These are phyloP conservation scores for Crucibulum laeve DNA, from an alignment of 768 basidiomycete genomes.

Conservation along the genomic window DNA sequence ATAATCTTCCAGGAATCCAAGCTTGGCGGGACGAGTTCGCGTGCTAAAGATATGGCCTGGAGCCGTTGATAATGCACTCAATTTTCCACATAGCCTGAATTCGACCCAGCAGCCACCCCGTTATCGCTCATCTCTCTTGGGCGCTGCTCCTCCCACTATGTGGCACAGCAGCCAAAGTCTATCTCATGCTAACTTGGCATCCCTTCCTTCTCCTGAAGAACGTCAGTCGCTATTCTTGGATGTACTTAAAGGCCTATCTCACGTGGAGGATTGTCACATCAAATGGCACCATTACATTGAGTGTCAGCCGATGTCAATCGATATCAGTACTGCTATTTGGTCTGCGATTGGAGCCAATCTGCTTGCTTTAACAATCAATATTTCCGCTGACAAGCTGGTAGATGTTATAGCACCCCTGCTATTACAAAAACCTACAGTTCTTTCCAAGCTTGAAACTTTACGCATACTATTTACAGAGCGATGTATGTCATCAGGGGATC, in stretches of 20 bases:
- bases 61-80: conserved; percentile 18
- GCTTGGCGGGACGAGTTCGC: conserved; percentile 15
- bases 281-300: conserved; percentile 15
- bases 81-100: conserved; percentile 5
- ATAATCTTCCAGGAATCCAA: conserved; percentile 8
- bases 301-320: conserved; percentile 14
- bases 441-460: background rate
- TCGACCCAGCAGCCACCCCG: background rate
- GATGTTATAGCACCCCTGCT: conserved; percentile 7
- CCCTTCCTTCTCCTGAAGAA: conserved; percentile 10
- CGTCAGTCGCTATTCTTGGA: conserved; percentile 11
- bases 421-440: background rate
- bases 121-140: background rate
- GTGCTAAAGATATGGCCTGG: conserved; percentile 21
- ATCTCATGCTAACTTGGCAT: background rate
- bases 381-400: conserved; percentile 13
- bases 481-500: no score
- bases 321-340: conserved; percentile 11
- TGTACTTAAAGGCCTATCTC: conserved; percentile 9
- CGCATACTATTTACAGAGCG: background rate
- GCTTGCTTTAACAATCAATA: conserved; percentile 13
- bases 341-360: conserved; percentile 11
- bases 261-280: conserved; percentile 15
- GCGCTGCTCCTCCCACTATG: background rate
- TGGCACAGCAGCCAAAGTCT: conserved; percentile 1